Percentiles rank a stretch among this genome's conserved stretches.
Conservation (phyloP, 805 yeast genomes). For the Saccharomycopsis lassenensis region DNA sequence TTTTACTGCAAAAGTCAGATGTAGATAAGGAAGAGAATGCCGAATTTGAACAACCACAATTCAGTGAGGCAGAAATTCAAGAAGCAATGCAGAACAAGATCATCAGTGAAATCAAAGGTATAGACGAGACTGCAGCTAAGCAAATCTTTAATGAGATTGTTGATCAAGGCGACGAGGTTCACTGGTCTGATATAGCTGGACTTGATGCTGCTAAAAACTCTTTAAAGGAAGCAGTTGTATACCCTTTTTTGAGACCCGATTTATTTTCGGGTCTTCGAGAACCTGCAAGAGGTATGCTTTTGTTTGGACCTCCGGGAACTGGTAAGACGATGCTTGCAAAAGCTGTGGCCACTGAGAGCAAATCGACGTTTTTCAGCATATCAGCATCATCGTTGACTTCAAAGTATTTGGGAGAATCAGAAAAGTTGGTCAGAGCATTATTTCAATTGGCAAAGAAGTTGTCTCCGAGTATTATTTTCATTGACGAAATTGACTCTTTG, state of each 20-base stretch:
- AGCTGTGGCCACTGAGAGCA: constrained; percentile 95
- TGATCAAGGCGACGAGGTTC: constrained; percentile 84
- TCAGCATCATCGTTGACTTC: constrained; percentile 87
- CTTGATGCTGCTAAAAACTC: constrained; percentile 78
- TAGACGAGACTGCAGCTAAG: constrained; percentile 67
- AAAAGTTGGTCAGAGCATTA: constrained; percentile 81
- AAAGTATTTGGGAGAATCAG: constrained; percentile 74
- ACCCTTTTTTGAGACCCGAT: constrained; percentile 92
- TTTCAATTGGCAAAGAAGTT: constrained; percentile 76
- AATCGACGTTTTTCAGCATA: constrained; percentile 86
- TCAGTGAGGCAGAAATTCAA: constrained; percentile 22
- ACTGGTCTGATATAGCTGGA: constrained; percentile 96
- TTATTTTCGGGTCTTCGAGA: constrained; percentile 84
- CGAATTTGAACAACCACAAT: constrained; percentile 16
- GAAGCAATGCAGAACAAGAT: constrained; percentile 23
- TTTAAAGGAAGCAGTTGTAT: constrained; percentile 89
- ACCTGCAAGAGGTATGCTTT: constrained; percentile 91
- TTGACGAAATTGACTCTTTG: constrained; percentile 91
- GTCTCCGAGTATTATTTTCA: constrained; percentile 90
- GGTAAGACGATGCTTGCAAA: constrained; percentile 97
- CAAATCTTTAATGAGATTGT: constrained; percentile 86
- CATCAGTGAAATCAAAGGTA: constrained; percentile 38
- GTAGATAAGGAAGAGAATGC: constrained; percentile 1
- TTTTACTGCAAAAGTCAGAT: neutral
- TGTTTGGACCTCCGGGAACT: constrained; percentile 98